Evolutionary conservation across 148 eudicot genomes (phyloP).

Genomic region (Selenicereus undatus): DNA sequence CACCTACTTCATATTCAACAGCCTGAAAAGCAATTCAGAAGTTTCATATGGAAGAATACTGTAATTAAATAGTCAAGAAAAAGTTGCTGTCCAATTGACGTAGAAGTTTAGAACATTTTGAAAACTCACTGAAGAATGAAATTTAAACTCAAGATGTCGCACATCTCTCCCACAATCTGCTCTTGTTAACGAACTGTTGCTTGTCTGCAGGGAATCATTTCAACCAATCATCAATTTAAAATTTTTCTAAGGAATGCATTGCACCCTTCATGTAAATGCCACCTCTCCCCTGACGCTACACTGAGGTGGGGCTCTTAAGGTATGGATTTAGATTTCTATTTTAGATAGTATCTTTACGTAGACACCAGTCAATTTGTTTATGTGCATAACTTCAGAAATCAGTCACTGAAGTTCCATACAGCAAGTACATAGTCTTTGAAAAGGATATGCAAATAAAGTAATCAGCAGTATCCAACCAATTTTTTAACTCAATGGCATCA

Average conservation of each 20-base stretch:
- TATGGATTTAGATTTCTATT: too few relatives aligned
- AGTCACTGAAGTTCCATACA: not conserved
- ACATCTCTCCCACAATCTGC: conserved; percentile 68
- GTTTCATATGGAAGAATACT: not conserved
- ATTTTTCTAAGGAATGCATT: too few relatives aligned
- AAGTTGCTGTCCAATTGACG: not conserved
- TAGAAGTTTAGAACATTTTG: not conserved
- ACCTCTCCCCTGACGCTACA: too few relatives aligned
- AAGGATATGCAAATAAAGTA: not conserved
- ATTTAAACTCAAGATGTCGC: conserved; percentile 82
- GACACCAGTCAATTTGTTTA: not conserved
- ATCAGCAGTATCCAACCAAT: not conserved
- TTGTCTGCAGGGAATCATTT: conserved; percentile 39
- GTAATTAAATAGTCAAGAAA: not conserved
- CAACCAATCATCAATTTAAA: not conserved
- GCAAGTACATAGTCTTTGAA: not conserved
- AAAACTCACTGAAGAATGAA: conserved; percentile 63
- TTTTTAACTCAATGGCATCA: not conserved
- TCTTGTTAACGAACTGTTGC: conserved; percentile 52
- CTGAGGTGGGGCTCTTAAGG: too few relatives aligned
- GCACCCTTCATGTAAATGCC: too few relatives aligned
- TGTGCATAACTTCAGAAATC: not conserved
- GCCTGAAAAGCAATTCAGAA: conserved; percentile 37
- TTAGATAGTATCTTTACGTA: not conserved
- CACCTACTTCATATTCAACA: conserved; percentile 83